Evolutionary conservation across 108 stramenopile species (phyloP).

Genomic region (Conticribra guillardii): DNA sequence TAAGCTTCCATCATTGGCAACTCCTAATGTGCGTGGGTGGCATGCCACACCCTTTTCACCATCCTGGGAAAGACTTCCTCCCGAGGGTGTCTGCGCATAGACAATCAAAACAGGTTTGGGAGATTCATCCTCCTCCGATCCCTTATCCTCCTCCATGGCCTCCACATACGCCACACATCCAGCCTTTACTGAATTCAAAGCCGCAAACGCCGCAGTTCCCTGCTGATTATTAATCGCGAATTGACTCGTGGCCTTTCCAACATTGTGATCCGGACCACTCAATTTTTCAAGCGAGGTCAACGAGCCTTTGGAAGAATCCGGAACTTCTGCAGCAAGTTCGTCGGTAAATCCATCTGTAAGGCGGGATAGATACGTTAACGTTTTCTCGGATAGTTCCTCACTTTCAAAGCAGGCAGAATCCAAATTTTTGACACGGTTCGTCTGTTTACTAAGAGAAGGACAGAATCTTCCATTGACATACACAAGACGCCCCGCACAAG

Average conservation of each 20-base stretch:
- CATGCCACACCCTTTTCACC: conserved; percentile 64
- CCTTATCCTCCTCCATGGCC: conserved; percentile 5
- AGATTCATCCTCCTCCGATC: not conserved
- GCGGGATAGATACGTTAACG: conserved; percentile 54
- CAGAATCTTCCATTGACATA: conserved; percentile 85
- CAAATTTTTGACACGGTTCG: conserved; percentile 60
- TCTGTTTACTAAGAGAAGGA: conserved; percentile 73
- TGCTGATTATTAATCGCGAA: conserved; percentile 91
- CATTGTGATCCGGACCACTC: conserved; percentile 78
- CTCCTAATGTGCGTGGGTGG: conserved; percentile 78
- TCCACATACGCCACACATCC: conserved; percentile 77
- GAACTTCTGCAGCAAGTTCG: conserved; percentile 77
- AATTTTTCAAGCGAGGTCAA: conserved; percentile 68
- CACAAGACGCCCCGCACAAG: conserved; percentile 75
- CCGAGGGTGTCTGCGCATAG: conserved; percentile 76
- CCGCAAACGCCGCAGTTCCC: conserved; percentile 90
- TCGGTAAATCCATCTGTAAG: conserved; percentile 92
- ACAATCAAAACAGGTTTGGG: conserved; percentile 75
- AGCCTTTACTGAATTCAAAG: conserved; percentile 81
- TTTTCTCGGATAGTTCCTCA: conserved; percentile 32
- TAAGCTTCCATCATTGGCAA: conserved; percentile 60
- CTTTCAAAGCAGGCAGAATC: conserved; percentile 49
- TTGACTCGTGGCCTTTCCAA: conserved; percentile 82
- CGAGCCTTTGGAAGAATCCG: conserved; percentile 47
- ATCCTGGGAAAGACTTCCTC: conserved; percentile 40